Base-by-base conservation (phyloP, 805 yeast genomes). In the Candida rishiriensis region DNA sequence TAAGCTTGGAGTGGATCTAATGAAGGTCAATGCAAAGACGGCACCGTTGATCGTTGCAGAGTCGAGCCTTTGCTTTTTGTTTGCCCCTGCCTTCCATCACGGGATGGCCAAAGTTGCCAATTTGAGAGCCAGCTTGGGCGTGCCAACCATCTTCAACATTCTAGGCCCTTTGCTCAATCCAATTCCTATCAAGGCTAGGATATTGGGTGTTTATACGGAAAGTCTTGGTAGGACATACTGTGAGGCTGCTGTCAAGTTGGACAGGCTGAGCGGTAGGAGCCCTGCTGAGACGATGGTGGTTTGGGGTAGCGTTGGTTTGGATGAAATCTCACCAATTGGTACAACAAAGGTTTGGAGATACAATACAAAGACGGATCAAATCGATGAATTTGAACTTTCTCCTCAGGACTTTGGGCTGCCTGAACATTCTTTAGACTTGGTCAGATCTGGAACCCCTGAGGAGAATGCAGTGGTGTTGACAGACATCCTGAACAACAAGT, bases 111-210 rank as follows among this genome's bases (percentile, higher is more conserved):
- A 74, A 42, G 93, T 91, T 9, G 95, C 90, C 1, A 71, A 75
- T 15, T 66, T 93, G n/a, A 74, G 99, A 56, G 75, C 83, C 36
- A 70, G 78, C 26, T 64, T 93, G 46, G 97, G 96, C 1, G 76
- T 91, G 10, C 98, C 98, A 2, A 85, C 98, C 1, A 87, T 93
- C 18, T 93, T 93, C 75, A 93, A 93, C 64, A 82, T 93, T 11
- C 68, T 93, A 47, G 99, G 99, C 0, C 99, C 99, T 1, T 68
- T 93, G 48, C 70, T 93, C 50, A 95, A 93, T 69, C 99, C 99
- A 3, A 87, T 88, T 9, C 89, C 89, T 2, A 64, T 79, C 35
- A 75, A 76, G 49, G 85, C 93, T 5, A 75, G 98, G 51, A 81
- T 93, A 13, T 71, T 93, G 37, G 99, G 99, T 36, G 99, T 93